Evolutionary conservation across 129 eudicot genomes (phyloP).

Genomic region (Logfia minima): DNA sequence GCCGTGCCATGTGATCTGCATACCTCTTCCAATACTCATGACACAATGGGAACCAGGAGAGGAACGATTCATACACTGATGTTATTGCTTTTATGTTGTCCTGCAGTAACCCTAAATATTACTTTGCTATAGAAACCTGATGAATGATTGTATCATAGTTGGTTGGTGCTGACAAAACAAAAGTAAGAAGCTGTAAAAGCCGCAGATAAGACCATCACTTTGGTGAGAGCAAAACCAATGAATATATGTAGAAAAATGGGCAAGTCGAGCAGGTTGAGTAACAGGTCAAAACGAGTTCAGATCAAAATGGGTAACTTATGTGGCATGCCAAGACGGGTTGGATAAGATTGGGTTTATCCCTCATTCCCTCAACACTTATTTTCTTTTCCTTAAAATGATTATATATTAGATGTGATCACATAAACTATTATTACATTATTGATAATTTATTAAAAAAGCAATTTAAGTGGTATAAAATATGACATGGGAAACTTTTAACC

Average conservation of each 20-base stretch:
- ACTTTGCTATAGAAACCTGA: conserved; percentile 11
- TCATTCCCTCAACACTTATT: neutral
- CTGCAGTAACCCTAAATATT: conserved; percentile 46
- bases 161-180: conserved; percentile 7
- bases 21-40: conserved; percentile 80
- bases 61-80: conserved; percentile 66
- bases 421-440: too few relatives aligned
- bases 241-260: conserved; percentile 1
- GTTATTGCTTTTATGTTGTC: conserved; percentile 64
- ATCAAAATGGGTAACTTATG: neutral
- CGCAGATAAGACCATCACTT: conserved; percentile 6
- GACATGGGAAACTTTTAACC: too few relatives aligned
- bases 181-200: neutral
- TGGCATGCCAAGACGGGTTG: conserved; percentile 8
- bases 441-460: too few relatives aligned
- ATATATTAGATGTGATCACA: too few relatives aligned
- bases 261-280: neutral
- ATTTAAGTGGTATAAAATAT: too few relatives aligned
- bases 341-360: neutral
- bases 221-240: conserved; percentile 14
- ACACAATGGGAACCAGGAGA: conserved; percentile 77
- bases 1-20: conserved; percentile 62
- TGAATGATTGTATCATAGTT: neutral
- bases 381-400: neutral
- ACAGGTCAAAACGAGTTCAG: neutral